Percentiles rank a stretch among this genome's conserved stretches.
These are phyloP conservation scores for Phytophthora agathidicida DNA, from an alignment of 352 stramenopile species.

Conservation along the genomic window DNA sequence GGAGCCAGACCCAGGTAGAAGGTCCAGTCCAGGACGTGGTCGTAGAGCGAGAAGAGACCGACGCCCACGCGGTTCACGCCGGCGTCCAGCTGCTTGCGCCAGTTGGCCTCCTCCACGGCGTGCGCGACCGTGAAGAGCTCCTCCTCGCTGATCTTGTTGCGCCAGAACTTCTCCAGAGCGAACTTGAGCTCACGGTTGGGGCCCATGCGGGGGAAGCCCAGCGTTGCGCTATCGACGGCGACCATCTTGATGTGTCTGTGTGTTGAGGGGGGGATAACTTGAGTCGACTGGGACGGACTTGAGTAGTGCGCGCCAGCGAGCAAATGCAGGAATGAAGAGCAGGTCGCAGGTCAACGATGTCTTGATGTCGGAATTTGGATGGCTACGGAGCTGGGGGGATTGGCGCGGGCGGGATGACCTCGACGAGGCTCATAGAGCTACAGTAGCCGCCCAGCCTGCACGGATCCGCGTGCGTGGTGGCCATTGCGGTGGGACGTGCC, in stretches of 20 bases:
- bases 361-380: too few relatives aligned
- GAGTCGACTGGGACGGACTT: slow-evolving; percentile 26
- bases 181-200: slow-evolving; percentile 95
- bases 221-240: slow-evolving; percentile 73
- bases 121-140: slow-evolving; percentile 81
- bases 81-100: slow-evolving; percentile 81
- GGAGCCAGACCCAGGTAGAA: slow-evolving; percentile 83
- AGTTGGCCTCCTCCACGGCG: slow-evolving; percentile 85
- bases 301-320: slow-evolving; percentile 44
- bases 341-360: too few relatives aligned
- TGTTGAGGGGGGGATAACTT: slow-evolving; percentile 16
- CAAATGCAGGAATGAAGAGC: slow-evolving; percentile 68
- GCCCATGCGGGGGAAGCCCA: slow-evolving; percentile 93
- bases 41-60: slow-evolving; percentile 92
- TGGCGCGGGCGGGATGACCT: slow-evolving; percentile 52
- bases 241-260: slow-evolving; percentile 40
- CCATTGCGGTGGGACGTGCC: slow-evolving; percentile 35
- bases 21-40: slow-evolving; percentile 91
- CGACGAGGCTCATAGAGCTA: slow-evolving; percentile 9
- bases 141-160: slow-evolving; percentile 77
- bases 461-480: slow-evolving; percentile 4
- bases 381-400: too few relatives aligned
- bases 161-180: slow-evolving; percentile 94
- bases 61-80: slow-evolving; percentile 84
- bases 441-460: slow-evolving; percentile 29